Base-by-base conservation (phyloP, 1,139 yeast species). In the Lodderomyces theae region DNA sequence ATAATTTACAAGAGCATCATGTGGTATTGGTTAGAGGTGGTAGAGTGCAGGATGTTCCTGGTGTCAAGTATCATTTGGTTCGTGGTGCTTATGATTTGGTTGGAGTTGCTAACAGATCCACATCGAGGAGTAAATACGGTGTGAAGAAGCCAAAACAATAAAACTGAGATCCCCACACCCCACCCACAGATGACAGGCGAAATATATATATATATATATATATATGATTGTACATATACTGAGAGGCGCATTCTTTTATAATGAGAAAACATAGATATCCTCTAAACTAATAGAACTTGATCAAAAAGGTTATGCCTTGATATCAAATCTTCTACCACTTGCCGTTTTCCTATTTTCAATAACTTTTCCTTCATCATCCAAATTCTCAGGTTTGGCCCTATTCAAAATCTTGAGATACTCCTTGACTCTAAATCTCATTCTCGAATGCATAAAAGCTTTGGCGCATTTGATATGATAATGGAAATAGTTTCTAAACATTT, bases 381-480 rank as follows among this genome's bases (percentile, higher is more conserved):
- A 82, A 48, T 80, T 86, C 57, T 92, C 99, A 19, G 97, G 95
- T 66, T 90, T 89, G 34, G 98, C 98, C 59, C 99, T 79, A 72
- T 94, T 92, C 68, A 92, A 80, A 35, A 94, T 92, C 74, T 92
- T 92, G 60, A 90, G 79, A 70, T 90, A 92, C 57, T 94, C 95
- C 53, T 85, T 82, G 32, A 92, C 97, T 55, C 98, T 79, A 66
- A 74, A 87, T 66, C 99, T 81, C 98, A 92, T 92, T 74, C 99
- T 82, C 43, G 96, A 88, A 66, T 92, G 99, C 86, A 92, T 83
- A 69, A 87, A 94, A 31, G 98, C 97, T 74, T 92, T 92, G 47
- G 96, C 89, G 63, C 97, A 90, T 68, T 92, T 92, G 70, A 92
- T 92, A 62, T 92, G 99, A 67, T 90, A 92, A 64, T 92, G 98